Evolutionary conservation across 202 grass and related monocot genomes (phyloP).

Genomic region (Schoenoplectus tabernaemontani): DNA sequence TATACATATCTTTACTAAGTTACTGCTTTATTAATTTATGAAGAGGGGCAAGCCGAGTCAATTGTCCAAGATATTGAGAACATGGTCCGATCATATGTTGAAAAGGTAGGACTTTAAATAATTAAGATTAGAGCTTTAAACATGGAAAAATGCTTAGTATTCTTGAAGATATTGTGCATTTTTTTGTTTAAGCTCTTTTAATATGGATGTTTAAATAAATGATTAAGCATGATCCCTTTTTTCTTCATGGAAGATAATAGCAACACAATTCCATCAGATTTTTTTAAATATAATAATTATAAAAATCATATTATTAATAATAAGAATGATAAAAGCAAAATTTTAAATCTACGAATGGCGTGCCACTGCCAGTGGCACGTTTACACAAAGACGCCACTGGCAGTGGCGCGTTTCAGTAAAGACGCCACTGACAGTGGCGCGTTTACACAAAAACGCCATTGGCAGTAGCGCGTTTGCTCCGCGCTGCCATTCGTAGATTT

Average conservation of each 20-base stretch:
- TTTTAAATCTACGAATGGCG: no score
- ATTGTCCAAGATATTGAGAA: slow-evolving; percentile 99
- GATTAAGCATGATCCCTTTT: not conserved
- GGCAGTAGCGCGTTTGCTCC: no score
- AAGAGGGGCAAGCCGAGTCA: slow-evolving; percentile 86
- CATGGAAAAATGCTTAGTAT: not conserved
- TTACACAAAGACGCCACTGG: no score
- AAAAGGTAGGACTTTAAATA: slow-evolving; percentile 49
- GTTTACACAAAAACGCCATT: no score
- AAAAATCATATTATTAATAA: no score
- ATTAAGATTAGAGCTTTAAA: not conserved
- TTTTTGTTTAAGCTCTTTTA: not conserved
- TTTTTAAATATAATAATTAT: no score
- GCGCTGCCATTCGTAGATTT: no score
- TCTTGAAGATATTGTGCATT: not conserved
- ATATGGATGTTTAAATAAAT: not conserved
- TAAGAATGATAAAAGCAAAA: no score
- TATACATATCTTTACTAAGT: slow-evolving; percentile 13
- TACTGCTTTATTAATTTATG: slow-evolving; percentile 20
- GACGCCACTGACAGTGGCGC: no score
- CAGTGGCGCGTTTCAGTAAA: no score
- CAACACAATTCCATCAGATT: no score
- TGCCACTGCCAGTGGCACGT: no score
- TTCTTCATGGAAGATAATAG: not conserved
- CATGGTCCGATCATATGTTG: slow-evolving; percentile 95